Conservation (phyloP, 108 stramenopile genomes). For the Fragilaria radians region DNA sequence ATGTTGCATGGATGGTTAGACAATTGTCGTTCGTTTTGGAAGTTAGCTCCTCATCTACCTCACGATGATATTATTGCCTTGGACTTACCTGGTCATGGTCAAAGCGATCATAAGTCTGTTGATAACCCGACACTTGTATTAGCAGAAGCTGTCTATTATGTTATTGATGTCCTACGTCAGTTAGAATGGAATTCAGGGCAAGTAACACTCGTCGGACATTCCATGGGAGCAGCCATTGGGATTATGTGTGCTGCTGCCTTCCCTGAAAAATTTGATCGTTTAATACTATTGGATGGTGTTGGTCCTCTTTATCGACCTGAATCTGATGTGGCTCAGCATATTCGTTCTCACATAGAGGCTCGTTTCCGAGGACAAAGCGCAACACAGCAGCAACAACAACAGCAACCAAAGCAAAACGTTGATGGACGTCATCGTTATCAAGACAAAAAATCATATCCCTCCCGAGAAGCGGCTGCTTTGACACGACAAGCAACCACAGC, state of each 20-base stretch:
- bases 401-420: slow-evolving; percentile 12
- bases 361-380: slow-evolving; percentile 28
- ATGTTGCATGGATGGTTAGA: slow-evolving; percentile 80
- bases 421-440: too few relatives aligned
- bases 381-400: slow-evolving; percentile 18
- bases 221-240: slow-evolving; percentile 60
- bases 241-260: slow-evolving; percentile 49
- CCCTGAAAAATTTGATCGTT: slow-evolving; percentile 42
- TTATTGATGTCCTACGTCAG: slow-evolving; percentile 29
- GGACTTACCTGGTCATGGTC: slow-evolving; percentile 66
- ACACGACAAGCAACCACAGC: slow-evolving; percentile 54
- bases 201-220: slow-evolving; percentile 61
- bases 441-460: too few relatives aligned
- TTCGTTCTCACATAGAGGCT: slow-evolving; percentile 29
- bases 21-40: slow-evolving; percentile 65
- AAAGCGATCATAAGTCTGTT: slow-evolving; percentile 31
- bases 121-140: slow-evolving; percentile 24
- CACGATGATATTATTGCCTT: slow-evolving; percentile 39
- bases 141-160: slow-evolving; percentile 56
- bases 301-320: slow-evolving; percentile 47
- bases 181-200: slow-evolving; percentile 36
- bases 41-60: slow-evolving; percentile 43
- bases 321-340: slow-evolving; percentile 35
- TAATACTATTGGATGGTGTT: slow-evolving; percentile 60
- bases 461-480: slow-evolving; percentile 40